Evolutionary conservation across 805 yeast genomes (phyloP), one percentile per base, ranked within the genome.

Genomic region (Suhomyces sp.): DNA sequence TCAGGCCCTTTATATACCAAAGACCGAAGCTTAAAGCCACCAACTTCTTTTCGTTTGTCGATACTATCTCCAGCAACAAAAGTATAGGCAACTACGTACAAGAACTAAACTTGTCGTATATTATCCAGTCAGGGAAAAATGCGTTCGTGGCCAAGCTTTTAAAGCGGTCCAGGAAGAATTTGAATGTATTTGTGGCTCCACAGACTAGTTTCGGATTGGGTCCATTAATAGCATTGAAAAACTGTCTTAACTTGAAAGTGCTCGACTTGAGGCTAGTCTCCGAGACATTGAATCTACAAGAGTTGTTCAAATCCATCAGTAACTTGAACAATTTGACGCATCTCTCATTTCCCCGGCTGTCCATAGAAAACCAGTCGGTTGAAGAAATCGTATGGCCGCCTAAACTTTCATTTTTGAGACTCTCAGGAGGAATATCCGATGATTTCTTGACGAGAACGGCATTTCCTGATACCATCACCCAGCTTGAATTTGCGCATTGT

Each of bases 141-240:
- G 93, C 97, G 4, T 87, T 78, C 66, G 90, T 93, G 10, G 89
- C 97, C 0, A 86, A 88, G 57, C 65, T 94, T 6, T 72, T 94
- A 50, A 81, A 96, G 60, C 77, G 97, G 40, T 88, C 97, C 50
- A 80, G 91, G 7, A 66, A 77, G 17, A 79, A 76, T 37, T 71
- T 94, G 46, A 80, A 83, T 56, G 72, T 77, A 9, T 91, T 94
- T 60, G 80, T 87, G 6, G 97, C 98, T 0, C 97, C 98, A 3
- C 98, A 93, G 64, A 86, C 97, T 29, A 87, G 96, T 71, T 93
- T 94, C 73, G 99, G 99, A 0, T 79, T 84, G 47, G 87, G 96
- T 1, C 97, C 98, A 1, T 71, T 93, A 57, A 80, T 89, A n/a
- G 84, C 96, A 47, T 74, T 94, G 44, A 80, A 88, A 52, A 75